These are phyloP conservation scores for Moesziomyces antarcticus DNA, from an alignment of 1,284 basidiomycete genomes.

Conservation along the genomic window DNA sequence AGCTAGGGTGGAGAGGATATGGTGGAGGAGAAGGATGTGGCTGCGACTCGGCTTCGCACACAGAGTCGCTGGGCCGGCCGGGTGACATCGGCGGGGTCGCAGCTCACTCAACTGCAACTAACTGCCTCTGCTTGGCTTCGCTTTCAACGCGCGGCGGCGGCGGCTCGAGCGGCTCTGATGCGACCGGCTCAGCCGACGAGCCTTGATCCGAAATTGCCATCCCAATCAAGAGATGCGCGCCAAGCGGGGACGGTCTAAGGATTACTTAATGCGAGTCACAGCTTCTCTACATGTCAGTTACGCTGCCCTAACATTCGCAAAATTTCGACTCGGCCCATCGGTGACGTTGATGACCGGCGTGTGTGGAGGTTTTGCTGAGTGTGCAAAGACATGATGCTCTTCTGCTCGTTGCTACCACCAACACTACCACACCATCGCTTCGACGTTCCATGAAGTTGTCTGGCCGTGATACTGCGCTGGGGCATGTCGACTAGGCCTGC, in stretches of 20 bases:
- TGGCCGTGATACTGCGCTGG: too few relatives aligned
- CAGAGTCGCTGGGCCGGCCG: not conserved
- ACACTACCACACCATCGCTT: too few relatives aligned
- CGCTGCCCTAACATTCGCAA: slow-evolving; percentile 8
- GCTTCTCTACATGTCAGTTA: not conserved
- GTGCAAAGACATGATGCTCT: slow-evolving; percentile 8
- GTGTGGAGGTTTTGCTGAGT: too few relatives aligned
- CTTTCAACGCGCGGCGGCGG: slow-evolving; percentile 26
- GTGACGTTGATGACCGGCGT: slow-evolving; percentile 9
- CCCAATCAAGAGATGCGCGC: not conserved
- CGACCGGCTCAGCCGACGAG: slow-evolving; percentile 33
- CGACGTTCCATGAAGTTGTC: too few relatives aligned
- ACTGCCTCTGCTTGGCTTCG: slow-evolving; percentile 8
- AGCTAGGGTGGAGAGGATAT: slow-evolving; percentile 5
- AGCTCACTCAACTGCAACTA: too few relatives aligned
- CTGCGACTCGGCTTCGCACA: not conserved
- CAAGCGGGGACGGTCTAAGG: slow-evolving; percentile 9
- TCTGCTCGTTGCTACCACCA: not conserved
- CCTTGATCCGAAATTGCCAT: slow-evolving; percentile 14
- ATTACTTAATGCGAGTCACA: slow-evolving; percentile 20
- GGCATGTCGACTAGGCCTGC: not conserved
- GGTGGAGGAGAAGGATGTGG: slow-evolving; percentile 4
- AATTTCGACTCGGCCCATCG: not conserved
- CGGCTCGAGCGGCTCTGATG: not conserved
- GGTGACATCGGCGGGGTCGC: not conserved